phyloP scores from a whole-genome alignment of 805 yeast species.

The Naumovozyma baii region DNA sequence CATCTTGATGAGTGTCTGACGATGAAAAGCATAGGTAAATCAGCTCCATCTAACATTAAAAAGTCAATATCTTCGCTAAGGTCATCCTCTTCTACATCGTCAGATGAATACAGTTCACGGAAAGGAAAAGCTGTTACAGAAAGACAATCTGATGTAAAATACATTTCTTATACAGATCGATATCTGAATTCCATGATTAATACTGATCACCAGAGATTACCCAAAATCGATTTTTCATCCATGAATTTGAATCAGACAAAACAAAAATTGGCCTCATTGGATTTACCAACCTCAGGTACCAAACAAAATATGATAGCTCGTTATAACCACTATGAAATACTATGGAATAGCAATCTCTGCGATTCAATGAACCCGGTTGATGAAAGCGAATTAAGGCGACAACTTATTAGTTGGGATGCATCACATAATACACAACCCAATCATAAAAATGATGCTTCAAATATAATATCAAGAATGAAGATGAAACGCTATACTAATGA shows the following conservation, averaged over 20 bases:
- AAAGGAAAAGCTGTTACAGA: neutral
- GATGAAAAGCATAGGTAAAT: constrained; percentile 11
- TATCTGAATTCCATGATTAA: constrained; percentile 33
- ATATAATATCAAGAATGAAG: constrained; percentile 12
- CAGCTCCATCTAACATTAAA: neutral
- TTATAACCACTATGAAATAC: constrained; percentile 63
- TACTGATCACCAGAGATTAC: constrained; percentile 33
- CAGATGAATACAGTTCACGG: neutral
- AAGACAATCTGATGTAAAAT: neutral
- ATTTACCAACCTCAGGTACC: constrained; percentile 54
- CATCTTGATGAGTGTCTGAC: constrained; percentile 57
- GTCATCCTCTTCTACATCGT: neutral
- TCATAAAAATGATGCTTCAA: constrained; percentile 17
- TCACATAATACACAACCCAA: constrained; percentile 17
- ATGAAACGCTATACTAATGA: constrained; percentile 31
- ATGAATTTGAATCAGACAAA: constrained; percentile 51
- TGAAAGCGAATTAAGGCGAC: constrained; percentile 44
- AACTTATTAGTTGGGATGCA: constrained; percentile 60
- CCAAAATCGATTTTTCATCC: constrained; percentile 56
- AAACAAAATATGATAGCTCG: constrained; percentile 56
- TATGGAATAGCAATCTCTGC: constrained; percentile 67
- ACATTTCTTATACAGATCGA: constrained; percentile 12
- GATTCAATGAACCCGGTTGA: constrained; percentile 61
- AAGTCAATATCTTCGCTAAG: neutral
- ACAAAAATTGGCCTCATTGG: constrained; percentile 44